These are phyloP conservation scores for Fusarium coicis DNA, from an alignment of 2,329 filamentous ascomycete species.

Conservation along the genomic window DNA sequence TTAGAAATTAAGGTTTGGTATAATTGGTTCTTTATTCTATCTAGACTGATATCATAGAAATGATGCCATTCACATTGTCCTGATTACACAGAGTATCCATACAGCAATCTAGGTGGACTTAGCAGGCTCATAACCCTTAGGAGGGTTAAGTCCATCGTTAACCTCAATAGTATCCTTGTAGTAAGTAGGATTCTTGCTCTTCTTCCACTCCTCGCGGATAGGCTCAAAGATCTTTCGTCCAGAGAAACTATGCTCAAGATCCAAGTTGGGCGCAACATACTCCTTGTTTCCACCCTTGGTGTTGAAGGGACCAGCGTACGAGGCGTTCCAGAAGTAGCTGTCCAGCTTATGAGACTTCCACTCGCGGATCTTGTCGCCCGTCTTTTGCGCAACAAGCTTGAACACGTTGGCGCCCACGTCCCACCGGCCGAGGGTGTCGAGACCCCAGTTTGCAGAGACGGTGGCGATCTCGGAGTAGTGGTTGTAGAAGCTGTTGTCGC, in stretches of 20 bases:
- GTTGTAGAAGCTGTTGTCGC: slow-evolving; percentile 76
- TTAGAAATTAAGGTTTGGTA: fast-evolving
- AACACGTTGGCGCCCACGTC: slow-evolving; percentile 80
- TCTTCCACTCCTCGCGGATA: slow-evolving; percentile 53
- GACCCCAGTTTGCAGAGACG: slow-evolving; percentile 74
- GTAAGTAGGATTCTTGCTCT: slow-evolving; percentile 54
- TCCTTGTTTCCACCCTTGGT: slow-evolving; percentile 46
- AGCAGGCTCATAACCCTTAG: slow-evolving; percentile 50
- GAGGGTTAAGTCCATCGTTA: slow-evolving; percentile 57
- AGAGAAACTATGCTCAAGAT: slow-evolving; percentile 45
- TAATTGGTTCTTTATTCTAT: neutral
- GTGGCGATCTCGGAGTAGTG: slow-evolving; percentile 78
- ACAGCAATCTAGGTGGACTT: slow-evolving; percentile 18
- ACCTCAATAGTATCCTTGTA: slow-evolving; percentile 54
- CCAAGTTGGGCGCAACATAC: slow-evolving; percentile 56
- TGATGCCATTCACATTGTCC: neutral
- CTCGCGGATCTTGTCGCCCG: slow-evolving; percentile 62
- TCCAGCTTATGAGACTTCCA: slow-evolving; percentile 53
- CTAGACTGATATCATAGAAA: neutral
- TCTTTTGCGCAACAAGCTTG: slow-evolving; percentile 67
- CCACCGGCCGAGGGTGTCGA: slow-evolving; percentile 76
- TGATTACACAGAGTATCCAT: neutral
- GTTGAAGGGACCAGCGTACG: slow-evolving; percentile 63
- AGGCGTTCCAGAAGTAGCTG: slow-evolving; percentile 62
- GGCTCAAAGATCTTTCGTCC: slow-evolving; percentile 51